Percentiles rank a stretch among this genome's conserved stretches.
phyloP scores from a whole-genome alignment of 2,329 filamentous ascomycete species.

The Hypoxylon sp. region DNA sequence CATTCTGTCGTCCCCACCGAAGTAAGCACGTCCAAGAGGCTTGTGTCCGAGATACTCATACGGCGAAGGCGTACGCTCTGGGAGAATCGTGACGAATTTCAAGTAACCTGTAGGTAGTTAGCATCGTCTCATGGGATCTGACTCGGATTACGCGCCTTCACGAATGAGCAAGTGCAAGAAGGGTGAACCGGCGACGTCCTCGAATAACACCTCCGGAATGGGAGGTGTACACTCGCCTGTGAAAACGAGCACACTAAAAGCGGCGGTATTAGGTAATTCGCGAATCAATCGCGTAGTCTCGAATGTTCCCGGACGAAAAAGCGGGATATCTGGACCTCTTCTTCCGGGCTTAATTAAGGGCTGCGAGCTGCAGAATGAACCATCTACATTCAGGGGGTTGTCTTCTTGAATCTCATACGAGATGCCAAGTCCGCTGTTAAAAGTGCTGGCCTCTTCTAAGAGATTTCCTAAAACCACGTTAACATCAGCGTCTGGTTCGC shows the following conservation, averaged over 20 bases:
- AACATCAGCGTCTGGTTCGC: constrained; percentile 59
- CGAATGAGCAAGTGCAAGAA: constrained; percentile 28
- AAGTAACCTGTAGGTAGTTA: constrained; percentile 31
- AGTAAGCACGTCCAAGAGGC: constrained; percentile 43
- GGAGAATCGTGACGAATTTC: constrained; percentile 45
- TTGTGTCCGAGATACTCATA: constrained; percentile 42
- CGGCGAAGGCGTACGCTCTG: constrained; percentile 37
- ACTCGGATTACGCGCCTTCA: constrained; percentile 12
- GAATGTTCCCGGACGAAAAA: constrained; percentile 63
- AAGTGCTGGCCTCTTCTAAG: constrained; percentile 58
- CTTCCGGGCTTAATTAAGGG: constrained; percentile 57
- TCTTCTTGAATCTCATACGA: constrained; percentile 59
- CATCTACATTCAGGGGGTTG: constrained; percentile 62
- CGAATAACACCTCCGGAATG: constrained; percentile 20
- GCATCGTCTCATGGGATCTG: neutral
- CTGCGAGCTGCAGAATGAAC: constrained; percentile 31
- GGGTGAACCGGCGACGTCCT: constrained; percentile 19
- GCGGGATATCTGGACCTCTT: constrained; percentile 62
- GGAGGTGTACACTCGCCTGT: constrained; percentile 12
- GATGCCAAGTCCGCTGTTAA: constrained; percentile 63
- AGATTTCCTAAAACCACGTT: constrained; percentile 67
- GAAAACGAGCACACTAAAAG: constrained; percentile 62
- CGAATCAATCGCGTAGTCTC: constrained; percentile 60
- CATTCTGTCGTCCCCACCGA: constrained; percentile 30
- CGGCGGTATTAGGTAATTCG: constrained; percentile 60